Percentiles rank a stretch among this genome's conserved stretches.
Conservation (phyloP, 352 stramenopile genomes). For the Globisporangium yorkense region DNA sequence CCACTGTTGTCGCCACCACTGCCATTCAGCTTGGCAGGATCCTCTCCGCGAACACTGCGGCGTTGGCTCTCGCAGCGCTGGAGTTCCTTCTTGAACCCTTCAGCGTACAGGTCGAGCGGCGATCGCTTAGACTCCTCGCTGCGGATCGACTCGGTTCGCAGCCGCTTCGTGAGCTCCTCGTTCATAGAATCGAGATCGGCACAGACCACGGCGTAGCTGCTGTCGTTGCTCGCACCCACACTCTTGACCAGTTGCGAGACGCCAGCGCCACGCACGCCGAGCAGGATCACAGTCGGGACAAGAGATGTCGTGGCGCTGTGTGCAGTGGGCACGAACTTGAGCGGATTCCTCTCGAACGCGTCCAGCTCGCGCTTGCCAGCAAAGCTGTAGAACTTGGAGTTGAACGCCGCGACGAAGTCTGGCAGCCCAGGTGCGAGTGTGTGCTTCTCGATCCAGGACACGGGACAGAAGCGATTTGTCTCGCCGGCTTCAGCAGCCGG, state of each 20-base stretch:
- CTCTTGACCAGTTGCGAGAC: slow-evolving; percentile 5
- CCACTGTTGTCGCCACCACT: neutral
- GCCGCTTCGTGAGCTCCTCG: slow-evolving; percentile 6
- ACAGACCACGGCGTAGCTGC: slow-evolving; percentile 10
- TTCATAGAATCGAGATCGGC: slow-evolving; percentile 11
- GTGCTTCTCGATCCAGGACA: slow-evolving; percentile 39
- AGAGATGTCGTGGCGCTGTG: slow-evolving; percentile 21
- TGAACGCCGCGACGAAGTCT: slow-evolving; percentile 30
- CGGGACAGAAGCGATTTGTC: slow-evolving; percentile 51
- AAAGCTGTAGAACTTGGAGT: slow-evolving; percentile 52
- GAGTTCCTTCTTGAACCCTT: slow-evolving; percentile 18
- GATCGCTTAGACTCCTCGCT: slow-evolving; percentile 9
- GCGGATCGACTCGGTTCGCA: slow-evolving; percentile 16
- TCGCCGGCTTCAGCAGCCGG: slow-evolving; percentile 25
- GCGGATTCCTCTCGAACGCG: slow-evolving; percentile 49
- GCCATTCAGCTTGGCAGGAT: neutral
- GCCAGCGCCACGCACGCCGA: slow-evolving; percentile 41
- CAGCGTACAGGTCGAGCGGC: slow-evolving; percentile 11
- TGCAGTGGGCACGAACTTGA: slow-evolving; percentile 26
- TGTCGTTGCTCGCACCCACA: neutral
- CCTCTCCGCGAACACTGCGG: neutral
- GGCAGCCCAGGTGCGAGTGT: slow-evolving; percentile 37
- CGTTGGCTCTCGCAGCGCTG: neutral
- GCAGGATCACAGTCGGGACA: slow-evolving; percentile 38
- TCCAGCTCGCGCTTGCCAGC: slow-evolving; percentile 28